Base-by-base conservation (phyloP, 1,284 basidiomycete genomes). In the Rhodotorula sp. region DNA sequence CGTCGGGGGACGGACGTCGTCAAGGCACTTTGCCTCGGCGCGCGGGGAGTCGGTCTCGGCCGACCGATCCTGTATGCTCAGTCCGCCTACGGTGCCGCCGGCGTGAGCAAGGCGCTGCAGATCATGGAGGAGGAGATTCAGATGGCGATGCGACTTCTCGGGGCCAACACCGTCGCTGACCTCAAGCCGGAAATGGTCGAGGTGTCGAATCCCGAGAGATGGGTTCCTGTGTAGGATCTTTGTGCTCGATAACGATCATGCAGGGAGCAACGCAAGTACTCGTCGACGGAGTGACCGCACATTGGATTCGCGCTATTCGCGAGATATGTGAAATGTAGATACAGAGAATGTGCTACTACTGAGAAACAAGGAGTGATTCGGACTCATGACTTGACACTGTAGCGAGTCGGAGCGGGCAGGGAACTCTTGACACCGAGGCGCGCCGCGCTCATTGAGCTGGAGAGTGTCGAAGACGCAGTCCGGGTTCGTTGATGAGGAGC, bases 1-100 rank as follows among this genome's bases (percentile, higher is more conserved):
- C 84, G 85, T 62, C 86, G 93, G 56, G 94, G 93, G 23, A 93
- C 91, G 85, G 92, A 94, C 80, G 89, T 95, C 16, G 82, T 97
- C 66, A 97, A 97, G 81, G 93, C 93, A 0, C 81, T 97, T 2
- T 94, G 92, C 77, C 84, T 97, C 38, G 94, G 93, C 58, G 94
- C 94, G 3, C 90, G 85, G 76, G 93, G 91, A 8, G 93, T 95
- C 14, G 94, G 94, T 3, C 83, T 97, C 47, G 94, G 94, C 0
- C 86, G 94, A 43, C 86, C 90, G 1, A 94, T 95, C 84, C 84
- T 97, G 43, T 85, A 83, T n/a, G 70, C 73, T 1, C 58, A 70
- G 49, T 63, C 66, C 19, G 54, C 65, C 8, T 64, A 92, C 69
- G 93, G 92, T 1, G 87, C 89, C 74, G 85, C 86, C 15, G 94